Conservation (phyloP, 1,284 basidiomycete genomes). For the Irpex sp. region DNA sequence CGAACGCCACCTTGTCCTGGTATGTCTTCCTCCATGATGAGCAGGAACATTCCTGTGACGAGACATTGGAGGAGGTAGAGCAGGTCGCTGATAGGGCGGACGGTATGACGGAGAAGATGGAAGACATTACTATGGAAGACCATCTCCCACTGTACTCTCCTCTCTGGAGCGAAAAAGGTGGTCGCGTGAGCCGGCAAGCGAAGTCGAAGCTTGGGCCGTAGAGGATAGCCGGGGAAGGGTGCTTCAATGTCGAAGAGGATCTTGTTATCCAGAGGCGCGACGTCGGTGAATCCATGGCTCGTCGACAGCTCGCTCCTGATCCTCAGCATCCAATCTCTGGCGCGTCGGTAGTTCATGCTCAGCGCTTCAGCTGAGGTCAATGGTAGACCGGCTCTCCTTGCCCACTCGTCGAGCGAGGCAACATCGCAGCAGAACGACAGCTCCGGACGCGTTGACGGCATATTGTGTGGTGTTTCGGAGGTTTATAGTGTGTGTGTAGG, state of each 20-base stretch:
- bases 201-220: conserved; percentile 66
- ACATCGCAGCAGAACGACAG: conserved; percentile 76
- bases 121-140: conserved; percentile 82
- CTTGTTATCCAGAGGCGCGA: conserved; percentile 53
- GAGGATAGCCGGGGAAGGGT: conserved; percentile 70
- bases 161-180: conserved; percentile 79
- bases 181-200: conserved; percentile 73
- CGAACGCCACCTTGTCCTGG: conserved; percentile 58
- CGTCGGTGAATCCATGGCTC: conserved; percentile 65
- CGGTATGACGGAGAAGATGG: conserved; percentile 72
- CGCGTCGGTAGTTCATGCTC: conserved; percentile 72
- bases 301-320: conserved; percentile 61
- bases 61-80: conserved; percentile 76
- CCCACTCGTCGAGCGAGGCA: conserved; percentile 77
- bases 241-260: conserved; percentile 77
- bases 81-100: conserved; percentile 73
- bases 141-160: conserved; percentile 84
- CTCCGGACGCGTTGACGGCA: conserved; percentile 38
- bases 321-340: conserved; percentile 66
- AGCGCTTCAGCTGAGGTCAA: conserved; percentile 77
- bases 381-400: conserved; percentile 69
- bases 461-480: conserved; percentile 15
- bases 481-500: neutral
- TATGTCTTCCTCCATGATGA: conserved; percentile 69
- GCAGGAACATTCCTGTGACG: conserved; percentile 73